These are phyloP conservation scores for Fraxinus latifolia DNA, from an alignment of 305 asterid genomes.

Conservation along the genomic window DNA sequence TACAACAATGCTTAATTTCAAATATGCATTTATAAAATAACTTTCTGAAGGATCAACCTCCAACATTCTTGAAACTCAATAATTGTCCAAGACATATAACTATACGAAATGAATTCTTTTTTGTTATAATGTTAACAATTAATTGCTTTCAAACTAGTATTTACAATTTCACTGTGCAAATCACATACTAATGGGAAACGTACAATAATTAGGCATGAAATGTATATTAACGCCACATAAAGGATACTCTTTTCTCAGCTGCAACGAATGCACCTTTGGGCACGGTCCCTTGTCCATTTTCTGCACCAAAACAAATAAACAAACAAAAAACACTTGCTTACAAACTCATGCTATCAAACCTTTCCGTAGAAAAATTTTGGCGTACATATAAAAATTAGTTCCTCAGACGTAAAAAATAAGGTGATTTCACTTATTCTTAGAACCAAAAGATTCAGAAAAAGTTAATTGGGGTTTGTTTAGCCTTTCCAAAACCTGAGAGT, in stretches of 20 bases:
- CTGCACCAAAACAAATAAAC: slow-evolving; percentile 38
- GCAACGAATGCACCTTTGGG: slow-evolving; percentile 87
- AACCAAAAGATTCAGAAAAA: neutral
- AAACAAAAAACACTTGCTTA: neutral
- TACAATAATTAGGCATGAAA: neutral
- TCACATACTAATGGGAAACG: neutral
- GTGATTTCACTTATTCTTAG: neutral
- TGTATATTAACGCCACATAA: slow-evolving; percentile 9
- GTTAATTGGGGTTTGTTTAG: neutral
- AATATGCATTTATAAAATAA: neutral
- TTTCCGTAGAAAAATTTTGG: neutral
- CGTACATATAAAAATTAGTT: neutral
- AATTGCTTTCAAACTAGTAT: neutral
- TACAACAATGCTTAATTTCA: neutral
- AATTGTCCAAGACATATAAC: neutral
- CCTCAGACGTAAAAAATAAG: neutral
- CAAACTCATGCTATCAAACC: neutral
- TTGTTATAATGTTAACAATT: neutral
- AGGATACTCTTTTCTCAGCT: slow-evolving; percentile 92
- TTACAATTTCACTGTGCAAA: neutral
- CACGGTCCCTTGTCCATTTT: slow-evolving; percentile 96
- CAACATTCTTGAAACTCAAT: neutral
- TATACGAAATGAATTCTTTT: neutral
- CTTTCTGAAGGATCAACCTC: neutral
- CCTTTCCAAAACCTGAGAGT: neutral